These are phyloP conservation scores for Neofusicoccum parvum DNA, from an alignment of 2,329 filamentous ascomycete species.

Conservation along the genomic window DNA sequence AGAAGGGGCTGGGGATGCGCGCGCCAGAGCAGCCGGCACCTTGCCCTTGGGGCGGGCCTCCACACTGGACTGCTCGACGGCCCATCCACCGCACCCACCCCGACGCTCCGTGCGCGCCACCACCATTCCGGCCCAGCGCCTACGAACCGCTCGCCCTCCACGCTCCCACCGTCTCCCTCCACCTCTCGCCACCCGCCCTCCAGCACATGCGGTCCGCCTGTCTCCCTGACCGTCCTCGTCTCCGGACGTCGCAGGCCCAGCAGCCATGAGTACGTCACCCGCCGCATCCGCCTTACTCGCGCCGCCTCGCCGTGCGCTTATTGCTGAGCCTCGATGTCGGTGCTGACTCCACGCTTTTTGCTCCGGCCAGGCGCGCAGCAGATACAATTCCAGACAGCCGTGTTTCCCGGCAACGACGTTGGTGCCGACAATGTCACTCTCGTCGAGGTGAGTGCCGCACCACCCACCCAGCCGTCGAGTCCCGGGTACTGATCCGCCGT, in stretches of 20 bases:
- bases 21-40: conserved; percentile 1
- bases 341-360: not conserved
- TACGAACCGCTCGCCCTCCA: not conserved
- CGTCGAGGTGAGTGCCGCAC: conserved; percentile 7
- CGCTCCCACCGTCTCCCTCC: not conserved
- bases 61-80: not conserved
- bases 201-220: conserved; percentile 1
- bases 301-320: not conserved
- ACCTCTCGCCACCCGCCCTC: not conserved
- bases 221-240: conserved; percentile 22
- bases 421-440: conserved; percentile 17
- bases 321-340: not conserved
- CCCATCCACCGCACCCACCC: conserved; percentile 13
- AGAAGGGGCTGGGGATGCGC: conserved; percentile 17
- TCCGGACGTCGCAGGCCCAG: conserved; percentile 25
- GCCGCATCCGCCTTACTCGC: not conserved
- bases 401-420: conserved; percentile 11
- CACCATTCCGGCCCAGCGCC: not conserved
- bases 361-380: conserved; percentile 15
- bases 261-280: conserved; percentile 43
- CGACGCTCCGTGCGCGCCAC: conserved; percentile 13
- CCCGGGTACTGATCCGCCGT: not conserved
- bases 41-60: not conserved
- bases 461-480: not conserved
- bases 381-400: conserved; percentile 21